Evolutionary conservation across 768 basidiomycete species (phyloP), one percentile per base, ranked within the genome.

Genomic region (Lenzites betulinus): DNA sequence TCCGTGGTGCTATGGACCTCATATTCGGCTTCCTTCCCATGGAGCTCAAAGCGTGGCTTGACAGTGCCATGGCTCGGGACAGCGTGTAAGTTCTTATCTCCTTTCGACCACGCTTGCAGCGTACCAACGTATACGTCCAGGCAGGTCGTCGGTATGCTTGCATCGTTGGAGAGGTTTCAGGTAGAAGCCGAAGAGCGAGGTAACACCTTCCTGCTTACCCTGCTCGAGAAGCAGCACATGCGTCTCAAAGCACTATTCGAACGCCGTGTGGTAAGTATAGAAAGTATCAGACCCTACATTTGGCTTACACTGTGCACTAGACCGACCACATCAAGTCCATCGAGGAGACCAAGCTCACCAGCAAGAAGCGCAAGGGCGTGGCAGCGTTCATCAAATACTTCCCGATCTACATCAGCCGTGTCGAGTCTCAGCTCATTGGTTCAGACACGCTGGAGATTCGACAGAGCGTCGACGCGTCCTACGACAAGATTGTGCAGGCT

Each of bases 331-430:
- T 98, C 65, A 87, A 90, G 57, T 81, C 83, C 23, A 91, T 98
- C 43, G 95, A 95, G 67, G 87, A 90, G 66, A 96, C 93, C 3
- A 97, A 95, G 71, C 76, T 94, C 43, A 92, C 90, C 15, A 89
- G 87, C 74, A 96, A 92, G 80, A 97, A 95, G 70, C 87, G 96
- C 39, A 90, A 87, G 67, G 96, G 96, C 7, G 92, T 97, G 26
- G 90, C 87, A 18, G 89, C 90, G 47, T 98, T 97, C 71, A 86
- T 98, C 67, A 92, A 90, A 68, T 86, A 93, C 74, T 98, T 98
- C 78, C 93, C 96, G 0, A 80, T 86, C 12, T 98, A 96, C 70
- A 85, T 95, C 65, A 78, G 83, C 26, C 87, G 88, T 7, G 82
- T 97, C 22, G 96, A 98, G 74, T 81, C 76, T 25, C 96, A 98